Base-by-base conservation (phyloP, 805 yeast genomes). In the Candida jianshihensis region DNA sequence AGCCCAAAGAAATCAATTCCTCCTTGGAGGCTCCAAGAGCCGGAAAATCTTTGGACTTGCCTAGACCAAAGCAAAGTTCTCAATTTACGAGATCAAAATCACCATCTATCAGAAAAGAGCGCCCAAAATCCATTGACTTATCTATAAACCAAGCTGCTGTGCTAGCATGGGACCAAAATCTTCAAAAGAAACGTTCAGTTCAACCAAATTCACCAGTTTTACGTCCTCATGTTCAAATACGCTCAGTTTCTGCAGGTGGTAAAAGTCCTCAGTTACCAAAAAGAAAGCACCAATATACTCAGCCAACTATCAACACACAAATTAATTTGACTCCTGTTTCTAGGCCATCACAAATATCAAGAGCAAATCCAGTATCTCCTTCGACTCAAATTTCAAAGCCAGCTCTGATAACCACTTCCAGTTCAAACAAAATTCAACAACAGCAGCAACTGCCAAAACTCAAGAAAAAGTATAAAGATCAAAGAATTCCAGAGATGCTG, bases 221-320 rank as follows among this genome's bases (percentile, higher is more conserved):
- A 3, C 18, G 30, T 4, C 19, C 27, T 7, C 24, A 30, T 25
- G 30, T 35, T 20, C 37, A 30, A n/a, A n/a, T n/a, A 25, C 30
- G 19, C 15, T 27, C 30, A 33, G 15, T 30, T 21, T 21, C 13
- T 36, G 19, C 28, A 22, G 24, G 12, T 27, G 13, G 14, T 21
- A 21, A 44, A 12, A 7, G 8, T n/a, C 31, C 18, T 10, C 15
- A 5, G 6, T 14, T 17, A 4, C 5, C 25, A 12, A 33, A 21
- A 24, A 38, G 45, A 37, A 42, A 40, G 14, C 49, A 53, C 30
- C 53, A 49, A 8, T 53, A 53, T 25, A 40, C 42, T n/a, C 49
- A 51, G 29, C 57, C 57, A 9, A 42, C 41, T 2, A 34, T 53
- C 19, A 53, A 49, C 30, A 53, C 57, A 8, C 53, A 49, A 15